Percentiles rank a stretch among this genome's conserved stretches.
Conservation (phyloP, 306 rosid species). For the Abrus pulchellus region DNA sequence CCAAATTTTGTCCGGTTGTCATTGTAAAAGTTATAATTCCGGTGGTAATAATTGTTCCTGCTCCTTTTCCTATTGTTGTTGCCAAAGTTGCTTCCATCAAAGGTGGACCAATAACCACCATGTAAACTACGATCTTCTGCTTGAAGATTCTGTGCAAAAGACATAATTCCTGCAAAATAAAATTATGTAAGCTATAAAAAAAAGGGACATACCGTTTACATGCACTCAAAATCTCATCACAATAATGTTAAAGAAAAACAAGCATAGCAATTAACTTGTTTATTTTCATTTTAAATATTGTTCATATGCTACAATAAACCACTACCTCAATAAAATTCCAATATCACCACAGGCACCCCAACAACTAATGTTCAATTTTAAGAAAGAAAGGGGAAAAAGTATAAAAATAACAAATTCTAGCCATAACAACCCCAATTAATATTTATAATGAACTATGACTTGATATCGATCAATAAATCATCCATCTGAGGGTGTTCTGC, state of each 20-base stretch:
- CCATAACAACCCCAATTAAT: conserved; percentile 9
- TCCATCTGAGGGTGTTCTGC: neutral
- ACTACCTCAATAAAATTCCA: neutral
- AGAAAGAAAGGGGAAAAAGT: neutral
- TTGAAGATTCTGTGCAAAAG: conserved; percentile 63
- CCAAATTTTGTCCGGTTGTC: conserved; percentile 55
- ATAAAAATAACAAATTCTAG: neutral
- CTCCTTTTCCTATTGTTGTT: conserved; percentile 61
- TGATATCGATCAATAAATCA: conserved; percentile 1
- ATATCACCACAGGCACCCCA: conserved; percentile 9
- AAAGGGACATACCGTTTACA: conserved; percentile 27
- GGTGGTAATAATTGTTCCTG: conserved; percentile 55
- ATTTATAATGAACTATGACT: neutral
- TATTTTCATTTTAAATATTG: neutral
- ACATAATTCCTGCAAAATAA: conserved; percentile 70
- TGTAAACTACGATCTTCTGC: conserved; percentile 58
- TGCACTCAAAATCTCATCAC: neutral
- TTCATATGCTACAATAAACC: neutral
- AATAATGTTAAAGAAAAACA: neutral
- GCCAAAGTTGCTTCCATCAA: conserved; percentile 55
- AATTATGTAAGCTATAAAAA: conserved; percentile 7
- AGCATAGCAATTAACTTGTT: neutral
- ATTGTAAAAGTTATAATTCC: conserved; percentile 53
- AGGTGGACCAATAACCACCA: conserved; percentile 63
- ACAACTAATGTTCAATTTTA: conserved; percentile 21